phyloP scores from a whole-genome alignment of 2,329 filamentous ascomycete species.

The Verticillium klebahnii region DNA sequence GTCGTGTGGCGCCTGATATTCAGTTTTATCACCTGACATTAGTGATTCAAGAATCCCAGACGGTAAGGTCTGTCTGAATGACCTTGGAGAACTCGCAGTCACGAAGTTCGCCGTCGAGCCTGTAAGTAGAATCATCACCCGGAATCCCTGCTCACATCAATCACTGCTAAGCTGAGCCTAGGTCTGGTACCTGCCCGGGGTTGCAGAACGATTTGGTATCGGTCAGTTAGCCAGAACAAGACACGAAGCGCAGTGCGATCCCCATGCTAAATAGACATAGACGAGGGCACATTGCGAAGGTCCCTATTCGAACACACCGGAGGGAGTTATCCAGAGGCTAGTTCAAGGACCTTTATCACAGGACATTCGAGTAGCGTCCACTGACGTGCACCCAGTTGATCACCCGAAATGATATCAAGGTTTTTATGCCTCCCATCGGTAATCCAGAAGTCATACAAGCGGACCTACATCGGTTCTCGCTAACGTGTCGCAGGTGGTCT shows the following conservation, averaged over 20 bases:
- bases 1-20: constrained; percentile 16
- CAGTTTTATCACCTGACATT: neutral
- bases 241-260: neutral
- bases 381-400: constrained; percentile 57
- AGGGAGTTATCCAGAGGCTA: constrained; percentile 84
- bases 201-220: constrained; percentile 91
- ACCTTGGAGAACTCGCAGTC: constrained; percentile 80
- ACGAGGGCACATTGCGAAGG: constrained; percentile 81
- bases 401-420: constrained; percentile 88
- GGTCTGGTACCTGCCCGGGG: constrained; percentile 79
- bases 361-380: neutral
- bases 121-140: constrained; percentile 44
- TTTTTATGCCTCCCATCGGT: constrained; percentile 92
- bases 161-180: constrained; percentile 15
- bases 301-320: constrained; percentile 93
- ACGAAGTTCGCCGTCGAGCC: constrained; percentile 98
- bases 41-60: constrained; percentile 51
- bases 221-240: constrained; percentile 39
- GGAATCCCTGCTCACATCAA: neutral
- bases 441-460: constrained; percentile 5
- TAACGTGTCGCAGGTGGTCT: constrained; percentile 57
- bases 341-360: neutral
- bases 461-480: constrained; percentile 7
- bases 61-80: constrained; percentile 85
- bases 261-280: constrained; percentile 34